These are phyloP conservation scores for Skeletonema grethae DNA, from an alignment of 108 stramenopile genomes.

Conservation along the genomic window DNA sequence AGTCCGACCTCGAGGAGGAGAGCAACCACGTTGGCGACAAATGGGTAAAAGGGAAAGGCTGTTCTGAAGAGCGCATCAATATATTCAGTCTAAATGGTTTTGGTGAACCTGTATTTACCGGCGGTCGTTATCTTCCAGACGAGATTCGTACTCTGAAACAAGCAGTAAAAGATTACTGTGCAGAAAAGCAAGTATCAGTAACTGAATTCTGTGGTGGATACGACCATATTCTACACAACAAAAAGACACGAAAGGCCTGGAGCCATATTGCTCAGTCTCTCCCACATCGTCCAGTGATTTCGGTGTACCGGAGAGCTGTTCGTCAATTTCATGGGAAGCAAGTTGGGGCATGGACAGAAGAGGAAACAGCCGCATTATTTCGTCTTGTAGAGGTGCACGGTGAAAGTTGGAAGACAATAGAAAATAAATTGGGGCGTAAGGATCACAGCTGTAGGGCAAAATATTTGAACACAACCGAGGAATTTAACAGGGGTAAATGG, in stretches of 20 bases:
- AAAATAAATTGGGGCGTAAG: conserved; percentile 67
- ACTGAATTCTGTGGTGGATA: conserved; percentile 72
- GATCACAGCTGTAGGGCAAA: conserved; percentile 78
- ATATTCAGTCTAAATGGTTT: conserved; percentile 69
- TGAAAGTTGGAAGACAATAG: conserved; percentile 74
- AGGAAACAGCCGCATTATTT: conserved; percentile 53
- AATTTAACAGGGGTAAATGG: conserved; percentile 76
- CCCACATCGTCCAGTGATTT: conserved; percentile 78
- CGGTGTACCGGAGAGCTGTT: conserved; percentile 79
- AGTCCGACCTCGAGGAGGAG: background rate
- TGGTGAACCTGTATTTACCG: conserved; percentile 53
- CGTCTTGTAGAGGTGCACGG: conserved; percentile 61
- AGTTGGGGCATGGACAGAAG: conserved; percentile 71
- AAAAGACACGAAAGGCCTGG: conserved; percentile 83
- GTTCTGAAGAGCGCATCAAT: conserved; percentile 34
- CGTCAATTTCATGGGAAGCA: conserved; percentile 77
- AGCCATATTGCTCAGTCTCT: conserved; percentile 77
- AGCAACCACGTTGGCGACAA: background rate
- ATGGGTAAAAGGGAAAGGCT: conserved; percentile 31
- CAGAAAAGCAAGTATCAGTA: conserved; percentile 53
- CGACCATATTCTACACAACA: conserved; percentile 58
- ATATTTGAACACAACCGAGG: conserved; percentile 62
- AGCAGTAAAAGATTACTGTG: conserved; percentile 71
- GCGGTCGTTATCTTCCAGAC: conserved; percentile 66
- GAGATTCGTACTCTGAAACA: conserved; percentile 57